Percentiles rank a stretch among this genome's conserved stretches.
Evolutionary conservation across 2,329 filamentous ascomycete species (phyloP).

Genomic region (Scleromitrula shiraiana): DNA sequence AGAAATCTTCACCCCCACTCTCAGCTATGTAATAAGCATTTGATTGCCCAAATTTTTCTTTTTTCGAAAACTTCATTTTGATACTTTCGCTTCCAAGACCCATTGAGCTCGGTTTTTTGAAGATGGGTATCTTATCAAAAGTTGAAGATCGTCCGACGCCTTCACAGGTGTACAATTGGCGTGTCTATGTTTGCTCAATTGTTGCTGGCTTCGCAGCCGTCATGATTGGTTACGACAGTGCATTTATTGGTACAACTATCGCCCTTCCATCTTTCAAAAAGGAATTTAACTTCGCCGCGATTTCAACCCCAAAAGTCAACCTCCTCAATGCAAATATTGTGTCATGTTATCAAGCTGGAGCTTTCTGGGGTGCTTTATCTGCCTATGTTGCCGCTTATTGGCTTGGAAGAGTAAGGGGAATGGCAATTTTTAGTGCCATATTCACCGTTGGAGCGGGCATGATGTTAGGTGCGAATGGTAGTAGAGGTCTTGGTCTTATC

Average conservation of each 20-base stretch:
- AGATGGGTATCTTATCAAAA: constrained; percentile 19
- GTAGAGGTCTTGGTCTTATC: neutral
- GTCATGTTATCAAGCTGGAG: constrained; percentile 22
- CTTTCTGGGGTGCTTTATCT: constrained; percentile 13
- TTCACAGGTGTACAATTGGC: constrained; percentile 19
- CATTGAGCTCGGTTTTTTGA: neutral
- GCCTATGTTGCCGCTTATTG: neutral
- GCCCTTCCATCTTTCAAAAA: constrained; percentile 20
- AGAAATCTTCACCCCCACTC: neutral
- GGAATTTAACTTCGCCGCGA: constrained; percentile 18
- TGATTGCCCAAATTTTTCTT: neutral
- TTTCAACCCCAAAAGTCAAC: constrained; percentile 15
- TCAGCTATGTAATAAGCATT: neutral
- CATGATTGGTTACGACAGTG: constrained; percentile 24
- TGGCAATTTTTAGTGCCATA: constrained; percentile 52
- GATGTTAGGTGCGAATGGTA: constrained; percentile 48
- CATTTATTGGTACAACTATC: constrained; percentile 20
- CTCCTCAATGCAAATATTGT: constrained; percentile 22
- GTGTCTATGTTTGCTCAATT: constrained; percentile 19
- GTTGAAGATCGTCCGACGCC: constrained; percentile 22
- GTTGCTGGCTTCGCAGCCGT: constrained; percentile 16
- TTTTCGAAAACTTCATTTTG: neutral
- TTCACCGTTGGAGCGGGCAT: constrained; percentile 65
- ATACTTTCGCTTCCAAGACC: neutral
- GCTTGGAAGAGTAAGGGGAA: constrained; percentile 32